phyloP scores from a whole-genome alignment of 441 rosid genomes.

The Eruca vesicaria region DNA sequence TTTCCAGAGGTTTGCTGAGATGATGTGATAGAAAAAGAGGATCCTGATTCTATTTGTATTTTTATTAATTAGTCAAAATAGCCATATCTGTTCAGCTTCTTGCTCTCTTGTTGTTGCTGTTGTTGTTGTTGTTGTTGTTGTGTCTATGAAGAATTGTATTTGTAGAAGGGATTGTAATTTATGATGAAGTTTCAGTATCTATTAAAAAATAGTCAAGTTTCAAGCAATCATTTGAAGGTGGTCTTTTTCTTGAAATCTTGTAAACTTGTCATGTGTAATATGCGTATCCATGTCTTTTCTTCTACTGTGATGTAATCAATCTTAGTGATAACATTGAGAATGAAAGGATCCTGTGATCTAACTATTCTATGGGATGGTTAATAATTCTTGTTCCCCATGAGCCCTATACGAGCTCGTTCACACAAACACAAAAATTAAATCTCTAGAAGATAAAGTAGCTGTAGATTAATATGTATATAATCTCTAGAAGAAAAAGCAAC shows the following conservation, averaged over 20 bases:
- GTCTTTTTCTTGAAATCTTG: conserved; percentile 1
- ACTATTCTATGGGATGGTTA: not conserved
- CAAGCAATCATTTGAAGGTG: not conserved
- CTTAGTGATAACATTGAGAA: conserved; percentile 3
- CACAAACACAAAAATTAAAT: no score
- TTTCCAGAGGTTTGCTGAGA: not conserved
- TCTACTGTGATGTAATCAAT: not conserved
- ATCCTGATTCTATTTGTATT: not conserved
- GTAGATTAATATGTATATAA: not conserved
- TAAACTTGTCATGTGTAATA: not conserved
- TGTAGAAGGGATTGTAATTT: not conserved
- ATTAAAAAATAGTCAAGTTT: not conserved
- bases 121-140: not conserved
- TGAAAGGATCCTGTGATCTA: not conserved
- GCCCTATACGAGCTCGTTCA: no score
- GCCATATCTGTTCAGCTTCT: conserved; percentile 2
- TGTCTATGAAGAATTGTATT: conserved; percentile 3
- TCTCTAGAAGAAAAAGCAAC: no score
- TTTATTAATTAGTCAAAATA: conserved; percentile 11
- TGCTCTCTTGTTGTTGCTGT: not conserved
- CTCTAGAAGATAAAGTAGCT: no score
- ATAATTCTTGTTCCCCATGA: not conserved
- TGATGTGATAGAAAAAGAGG: not conserved
- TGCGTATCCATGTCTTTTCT: not conserved
- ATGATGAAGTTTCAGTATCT: not conserved